A percentile compares a stretch with the other conserved stretches of the same genome.
Evolutionary conservation across 257 asterid genomes (phyloP).

Genomic region (Lavandula angustifolia): DNA sequence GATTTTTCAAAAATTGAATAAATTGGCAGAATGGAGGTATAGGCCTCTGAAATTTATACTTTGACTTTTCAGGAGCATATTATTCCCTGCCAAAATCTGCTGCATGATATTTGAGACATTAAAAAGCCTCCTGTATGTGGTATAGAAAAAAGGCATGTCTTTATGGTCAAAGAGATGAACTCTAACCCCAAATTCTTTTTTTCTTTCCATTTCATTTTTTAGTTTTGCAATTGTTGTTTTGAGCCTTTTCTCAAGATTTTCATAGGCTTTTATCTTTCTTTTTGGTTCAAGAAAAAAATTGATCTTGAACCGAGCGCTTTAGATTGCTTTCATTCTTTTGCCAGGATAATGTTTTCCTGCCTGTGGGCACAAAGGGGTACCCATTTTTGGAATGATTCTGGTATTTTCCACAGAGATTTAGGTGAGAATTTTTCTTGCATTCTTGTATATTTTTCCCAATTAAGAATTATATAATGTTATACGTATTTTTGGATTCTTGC

Average conservation of each 20-base stretch:
- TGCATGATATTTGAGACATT: slow-evolving; percentile 16
- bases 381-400: slow-evolving; percentile 13
- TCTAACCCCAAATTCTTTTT: slow-evolving; percentile 25
- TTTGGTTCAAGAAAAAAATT: neutral
- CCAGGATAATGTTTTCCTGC: slow-evolving; percentile 1
- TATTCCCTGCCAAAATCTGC: slow-evolving; percentile 40
- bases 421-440: slow-evolving; percentile 33
- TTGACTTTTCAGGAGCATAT: slow-evolving; percentile 28
- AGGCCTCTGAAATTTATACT: slow-evolving; percentile 33
- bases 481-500: no score
- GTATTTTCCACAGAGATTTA: slow-evolving; percentile 21
- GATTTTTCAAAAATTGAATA: no score
- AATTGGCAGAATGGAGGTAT: slow-evolving; percentile 46
- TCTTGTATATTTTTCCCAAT: neutral
- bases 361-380: slow-evolving; percentile 9
- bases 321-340: slow-evolving; percentile 23
- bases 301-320: slow-evolving; percentile 20
- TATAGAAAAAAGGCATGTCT: slow-evolving; percentile 23
- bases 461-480: neutral
- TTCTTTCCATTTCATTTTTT: slow-evolving; percentile 20
- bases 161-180: slow-evolving; percentile 21
- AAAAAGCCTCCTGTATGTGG: neutral
- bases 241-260: slow-evolving; percentile 11
- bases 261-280: neutral
- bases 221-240: no score